Evolutionary conservation across 768 basidiomycete genomes (phyloP).

Genomic region (Phallus indusiatus): DNA sequence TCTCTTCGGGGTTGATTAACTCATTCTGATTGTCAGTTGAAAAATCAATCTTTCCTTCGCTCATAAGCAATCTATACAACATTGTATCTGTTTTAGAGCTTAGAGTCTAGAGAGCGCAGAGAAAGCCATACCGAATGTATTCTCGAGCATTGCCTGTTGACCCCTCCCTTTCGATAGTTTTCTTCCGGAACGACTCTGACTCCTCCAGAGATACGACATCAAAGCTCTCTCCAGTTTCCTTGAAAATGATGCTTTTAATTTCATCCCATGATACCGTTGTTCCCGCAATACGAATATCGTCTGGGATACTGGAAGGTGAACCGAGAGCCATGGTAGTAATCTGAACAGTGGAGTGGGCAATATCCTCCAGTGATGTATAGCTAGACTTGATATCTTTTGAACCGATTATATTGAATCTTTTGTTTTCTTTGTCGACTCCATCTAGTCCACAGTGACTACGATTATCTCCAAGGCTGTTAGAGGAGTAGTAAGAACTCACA

Average conservation of each 20-base stretch:
- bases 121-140: not conserved
- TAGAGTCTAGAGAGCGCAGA: not conserved
- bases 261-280: constrained; percentile 10
- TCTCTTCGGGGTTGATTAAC: constrained; percentile 17
- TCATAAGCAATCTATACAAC: constrained; percentile 11
- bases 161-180: not conserved
- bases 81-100: not conserved
- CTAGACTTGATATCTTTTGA: constrained; percentile 10
- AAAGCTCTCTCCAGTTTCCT: not conserved
- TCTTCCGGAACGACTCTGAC: not conserved
- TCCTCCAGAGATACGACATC: not conserved
- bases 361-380: constrained; percentile 13
- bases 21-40: constrained; percentile 15
- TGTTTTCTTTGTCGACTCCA: constrained; percentile 15
- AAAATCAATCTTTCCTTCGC: constrained; percentile 15
- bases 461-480: not conserved
- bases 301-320: constrained; percentile 13
- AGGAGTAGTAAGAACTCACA: not conserved
- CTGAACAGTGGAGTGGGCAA: constrained; percentile 13
- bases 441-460: constrained; percentile 3
- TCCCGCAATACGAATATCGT: constrained; percentile 15
- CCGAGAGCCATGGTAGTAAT: constrained; percentile 13
- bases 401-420: constrained; percentile 14
- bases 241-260: not conserved
- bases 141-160: not conserved